Evolutionary conservation across 371 early-diverging fungal genomes (phyloP).

Genomic region (Apophysomyces sp.): DNA sequence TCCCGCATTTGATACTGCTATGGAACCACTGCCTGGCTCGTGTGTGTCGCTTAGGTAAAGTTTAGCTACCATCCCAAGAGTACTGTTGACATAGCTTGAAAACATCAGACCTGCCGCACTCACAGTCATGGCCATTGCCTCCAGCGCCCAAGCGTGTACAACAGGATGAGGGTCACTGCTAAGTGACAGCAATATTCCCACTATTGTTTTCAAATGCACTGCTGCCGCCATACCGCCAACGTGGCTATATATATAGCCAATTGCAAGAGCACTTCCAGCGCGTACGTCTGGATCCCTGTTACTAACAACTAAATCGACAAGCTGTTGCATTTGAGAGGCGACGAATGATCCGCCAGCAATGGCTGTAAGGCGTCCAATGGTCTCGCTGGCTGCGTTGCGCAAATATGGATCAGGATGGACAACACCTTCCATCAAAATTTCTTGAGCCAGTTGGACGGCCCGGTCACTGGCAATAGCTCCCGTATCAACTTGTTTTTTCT

Average conservation of each 20-base stretch:
- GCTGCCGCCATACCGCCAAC: conserved; percentile 92
- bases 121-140: conserved; percentile 83
- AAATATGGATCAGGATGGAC: conserved; percentile 71
- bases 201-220: conserved; percentile 81
- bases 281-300: conserved; percentile 93
- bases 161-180: conserved; percentile 91
- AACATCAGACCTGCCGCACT: conserved; percentile 91
- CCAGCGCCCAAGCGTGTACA: conserved; percentile 93
- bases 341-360: conserved; percentile 75
- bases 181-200: conserved; percentile 87
- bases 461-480: conserved; percentile 41
- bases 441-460: conserved; percentile 52
- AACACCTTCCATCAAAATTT: conserved; percentile 67
- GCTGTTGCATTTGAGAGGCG: conserved; percentile 76
- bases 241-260: conserved; percentile 86
- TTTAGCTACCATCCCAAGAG: conserved; percentile 81
- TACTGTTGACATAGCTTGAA: conserved; percentile 84
- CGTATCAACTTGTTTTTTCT: conserved; percentile 27
- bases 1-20: conserved; percentile 63
- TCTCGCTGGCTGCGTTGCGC: conserved; percentile 79
- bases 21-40: conserved; percentile 67
- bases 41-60: conserved; percentile 88
- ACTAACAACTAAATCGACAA: conserved; percentile 87
- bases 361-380: conserved; percentile 80
- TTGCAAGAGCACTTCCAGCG: conserved; percentile 87